Evolutionary conservation across 108 stramenopile genomes (phyloP).

Genomic region (Chaetoceros muelleri): DNA sequence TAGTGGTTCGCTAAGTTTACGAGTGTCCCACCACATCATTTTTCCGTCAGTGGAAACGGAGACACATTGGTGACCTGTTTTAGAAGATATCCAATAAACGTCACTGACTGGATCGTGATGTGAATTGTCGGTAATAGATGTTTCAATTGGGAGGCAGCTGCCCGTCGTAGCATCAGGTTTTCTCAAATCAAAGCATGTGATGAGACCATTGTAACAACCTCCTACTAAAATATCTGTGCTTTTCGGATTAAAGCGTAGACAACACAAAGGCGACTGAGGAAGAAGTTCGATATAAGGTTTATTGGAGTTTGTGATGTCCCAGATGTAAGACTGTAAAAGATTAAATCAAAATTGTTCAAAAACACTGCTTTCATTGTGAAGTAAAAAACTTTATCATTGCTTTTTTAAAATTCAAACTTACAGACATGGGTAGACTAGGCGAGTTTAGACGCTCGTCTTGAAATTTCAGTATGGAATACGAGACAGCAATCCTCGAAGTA

Average conservation of each 20-base stretch:
- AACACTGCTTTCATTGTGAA: no score
- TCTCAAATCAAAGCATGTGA: constrained; percentile 74
- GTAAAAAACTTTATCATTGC: constrained; percentile 1
- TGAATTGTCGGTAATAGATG: constrained; percentile 67
- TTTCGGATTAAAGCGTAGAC: constrained; percentile 82
- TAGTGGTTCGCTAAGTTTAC: constrained; percentile 64
- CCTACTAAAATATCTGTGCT: constrained; percentile 61
- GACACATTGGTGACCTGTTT: constrained; percentile 79
- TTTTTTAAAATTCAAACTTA: constrained; percentile 4
- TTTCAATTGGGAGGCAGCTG: constrained; percentile 47
- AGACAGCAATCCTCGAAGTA: constrained; percentile 64
- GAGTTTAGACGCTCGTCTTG: constrained; percentile 61
- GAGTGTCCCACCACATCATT: constrained; percentile 88
- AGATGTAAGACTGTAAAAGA: constrained; percentile 61
- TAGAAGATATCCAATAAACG: constrained; percentile 80
- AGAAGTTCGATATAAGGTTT: constrained; percentile 68
- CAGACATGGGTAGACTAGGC: constrained; percentile 35
- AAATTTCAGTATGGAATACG: constrained; percentile 72
- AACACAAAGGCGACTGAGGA: constrained; percentile 71
- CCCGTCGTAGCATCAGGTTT: constrained; percentile 38
- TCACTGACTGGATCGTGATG: constrained; percentile 89
- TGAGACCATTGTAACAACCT: constrained; percentile 82
- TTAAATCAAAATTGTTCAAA: no score
- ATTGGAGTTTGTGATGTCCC: constrained; percentile 85
- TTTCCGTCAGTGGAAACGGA: constrained; percentile 79